Base-by-base conservation (phyloP, 345 rosid genomes). In the Eucalyptus dawsonii region DNA sequence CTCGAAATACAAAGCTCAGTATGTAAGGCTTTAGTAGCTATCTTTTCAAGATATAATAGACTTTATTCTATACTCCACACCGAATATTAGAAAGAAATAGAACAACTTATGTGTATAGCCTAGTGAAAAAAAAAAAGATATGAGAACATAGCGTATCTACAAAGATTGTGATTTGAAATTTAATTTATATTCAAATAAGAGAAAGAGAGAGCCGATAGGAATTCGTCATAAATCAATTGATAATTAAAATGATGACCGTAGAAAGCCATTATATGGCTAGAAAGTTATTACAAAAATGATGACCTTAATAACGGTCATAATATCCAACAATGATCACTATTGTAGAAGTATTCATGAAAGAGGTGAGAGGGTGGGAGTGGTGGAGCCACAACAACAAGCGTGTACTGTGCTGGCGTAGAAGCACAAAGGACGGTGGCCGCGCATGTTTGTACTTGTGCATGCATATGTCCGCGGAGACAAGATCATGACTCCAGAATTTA, bases 51-150 rank as follows among this genome's bases (percentile, higher is more conserved):
- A 51, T 51, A 51, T 4, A 51, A 51, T 1, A 17, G 0, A 51
- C 9, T 0, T 51, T 51, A 0, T 51, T 51, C 0, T 1, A 51
- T 51, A 17, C 56, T 51, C 4, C 1, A 51, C 4, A 51, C 4
- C 8, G 0, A 51, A 51, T 51, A 17, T 51, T 51, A 51, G 9
- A 51, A 51, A 51, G 9, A 51, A 51, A 51, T 21, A 7, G 0
- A 17, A 51, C 21, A 50, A 50, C 1, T 51, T 51, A 51, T 51
- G 22, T 17, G 4, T 7, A 51, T 51, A 51, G 8, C 9, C 56
- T 1, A 51, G 2, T 0, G 9, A 51, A 17, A 51, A 17, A 8
- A 17, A 51, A 1, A 51, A 3, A 51, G 4, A 51, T 51, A 51
- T 51, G 56, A 51, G 22, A 51, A 51, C 2, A 51, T 51, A 17